phyloP scores from a whole-genome alignment of 805 yeast species.

The Groenewaldozyma tartarivorans region DNA sequence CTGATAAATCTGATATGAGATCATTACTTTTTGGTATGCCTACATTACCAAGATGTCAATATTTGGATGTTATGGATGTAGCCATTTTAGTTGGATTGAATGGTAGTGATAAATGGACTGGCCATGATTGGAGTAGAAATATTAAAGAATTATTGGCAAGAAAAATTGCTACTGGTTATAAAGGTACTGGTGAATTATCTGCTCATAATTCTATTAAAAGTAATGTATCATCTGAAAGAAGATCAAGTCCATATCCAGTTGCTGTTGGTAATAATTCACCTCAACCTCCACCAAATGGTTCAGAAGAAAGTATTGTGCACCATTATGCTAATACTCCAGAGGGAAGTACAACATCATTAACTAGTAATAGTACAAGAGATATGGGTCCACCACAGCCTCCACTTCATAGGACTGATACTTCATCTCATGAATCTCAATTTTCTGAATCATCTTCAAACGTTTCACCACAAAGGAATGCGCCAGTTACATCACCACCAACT shows the following conservation, averaged over 20 bases:
- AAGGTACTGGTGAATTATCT: slow-evolving; percentile 29
- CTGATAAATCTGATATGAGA: slow-evolving; percentile 56
- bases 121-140: slow-evolving; percentile 48
- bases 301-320: too few species aligned
- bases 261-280: slow-evolving; percentile 1
- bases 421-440: background rate
- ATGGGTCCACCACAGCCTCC: background rate
- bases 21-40: slow-evolving; percentile 78
- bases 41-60: slow-evolving; percentile 66
- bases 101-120: slow-evolving; percentile 40
- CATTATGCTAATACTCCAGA: background rate
- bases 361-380: background rate
- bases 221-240: slow-evolving; percentile 1
- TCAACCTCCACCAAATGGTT: background rate
- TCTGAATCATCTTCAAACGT: slow-evolving; percentile 1
- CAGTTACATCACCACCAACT: background rate
- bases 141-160: slow-evolving; percentile 47
- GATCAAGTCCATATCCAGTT: slow-evolving; percentile 1
- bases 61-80: slow-evolving; percentile 56
- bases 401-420: too few species aligned
- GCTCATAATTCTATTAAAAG: background rate
- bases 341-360: background rate
- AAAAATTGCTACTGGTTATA: slow-evolving; percentile 41
- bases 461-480: slow-evolving; percentile 1
- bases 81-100: slow-evolving; percentile 31